Percentiles rank a stretch among this genome's conserved stretches.
Conservation (phyloP, 345 rosid genomes). For the Salix udensis region DNA sequence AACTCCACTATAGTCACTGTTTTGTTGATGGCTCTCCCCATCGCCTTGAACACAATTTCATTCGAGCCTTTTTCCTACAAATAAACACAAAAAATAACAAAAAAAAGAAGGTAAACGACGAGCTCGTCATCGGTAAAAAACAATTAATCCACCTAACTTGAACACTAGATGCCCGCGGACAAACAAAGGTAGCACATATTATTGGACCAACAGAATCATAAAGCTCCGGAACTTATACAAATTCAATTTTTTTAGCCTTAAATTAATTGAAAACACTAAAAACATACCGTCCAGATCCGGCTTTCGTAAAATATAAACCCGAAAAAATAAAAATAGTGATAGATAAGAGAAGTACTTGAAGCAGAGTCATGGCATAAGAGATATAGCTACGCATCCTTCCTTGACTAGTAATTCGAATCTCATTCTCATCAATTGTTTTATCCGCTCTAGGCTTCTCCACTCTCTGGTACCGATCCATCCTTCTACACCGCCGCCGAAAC, state of each 20-base stretch:
- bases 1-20: slow-evolving; percentile 90
- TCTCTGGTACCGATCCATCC: slow-evolving; percentile 82
- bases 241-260: neutral
- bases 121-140: neutral
- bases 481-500: neutral
- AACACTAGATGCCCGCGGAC: neutral
- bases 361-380: slow-evolving; percentile 78
- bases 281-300: neutral
- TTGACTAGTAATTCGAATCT: slow-evolving; percentile 82
- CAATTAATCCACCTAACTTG: neutral
- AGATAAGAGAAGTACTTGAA: slow-evolving; percentile 45
- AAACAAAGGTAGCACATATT: neutral
- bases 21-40: slow-evolving; percentile 98
- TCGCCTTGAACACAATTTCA: slow-evolving; percentile 88
- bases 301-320: neutral
- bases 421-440: slow-evolving; percentile 75
- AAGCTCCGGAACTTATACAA: neutral
- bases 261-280: neutral
- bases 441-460: slow-evolving; percentile 76
- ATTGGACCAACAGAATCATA: neutral
- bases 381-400: slow-evolving; percentile 85
- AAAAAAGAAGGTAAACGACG: neutral
- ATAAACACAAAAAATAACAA: neutral
- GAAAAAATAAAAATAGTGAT: neutral
- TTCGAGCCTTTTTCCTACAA: slow-evolving; percentile 68